Evolutionary conservation across 345 rosid genomes (phyloP).

Genomic region (Eutrema japonicum): DNA sequence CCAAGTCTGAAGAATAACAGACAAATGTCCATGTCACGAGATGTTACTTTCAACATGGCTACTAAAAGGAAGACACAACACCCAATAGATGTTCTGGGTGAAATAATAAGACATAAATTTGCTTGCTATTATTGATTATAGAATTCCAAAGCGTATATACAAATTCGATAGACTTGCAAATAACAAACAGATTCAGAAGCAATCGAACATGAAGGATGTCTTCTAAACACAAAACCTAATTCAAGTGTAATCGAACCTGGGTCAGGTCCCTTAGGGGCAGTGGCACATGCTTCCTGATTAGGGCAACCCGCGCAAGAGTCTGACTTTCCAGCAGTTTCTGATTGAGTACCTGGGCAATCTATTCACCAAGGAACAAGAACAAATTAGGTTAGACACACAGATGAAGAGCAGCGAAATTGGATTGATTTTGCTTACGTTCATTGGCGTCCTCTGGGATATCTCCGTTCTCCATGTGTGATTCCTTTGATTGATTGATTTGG

Average conservation of each 20-base stretch:
- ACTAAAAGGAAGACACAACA: slow-evolving; percentile 7
- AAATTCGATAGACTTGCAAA: neutral
- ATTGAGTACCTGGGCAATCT: slow-evolving; percentile 88
- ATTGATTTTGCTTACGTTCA: slow-evolving; percentile 33
- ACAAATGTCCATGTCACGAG: neutral
- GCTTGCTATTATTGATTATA: neutral
- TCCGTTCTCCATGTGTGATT: slow-evolving; percentile 38
- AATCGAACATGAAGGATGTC: neutral
- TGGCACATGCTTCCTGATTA: slow-evolving; percentile 85
- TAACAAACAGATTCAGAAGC: slow-evolving; percentile 6
- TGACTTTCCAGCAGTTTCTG: slow-evolving; percentile 81
- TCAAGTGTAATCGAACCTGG: slow-evolving; percentile 58
- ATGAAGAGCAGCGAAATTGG: neutral
- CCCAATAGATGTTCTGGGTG: neutral
- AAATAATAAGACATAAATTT: neutral
- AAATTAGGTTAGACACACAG: slow-evolving; percentile 19
- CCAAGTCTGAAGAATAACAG: slow-evolving; percentile 66
- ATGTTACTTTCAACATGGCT: neutral
- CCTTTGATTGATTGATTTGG: neutral
- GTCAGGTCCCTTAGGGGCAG: slow-evolving; percentile 96
- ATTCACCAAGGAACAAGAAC: neutral
- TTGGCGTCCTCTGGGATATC: slow-evolving; percentile 44
- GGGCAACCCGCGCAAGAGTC: slow-evolving; percentile 92
- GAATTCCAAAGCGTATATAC: neutral
- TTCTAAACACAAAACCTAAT: neutral